phyloP scores from a whole-genome alignment of 225 moss, liverwort and hornwort genomes.

The Ulota crispa region DNA sequence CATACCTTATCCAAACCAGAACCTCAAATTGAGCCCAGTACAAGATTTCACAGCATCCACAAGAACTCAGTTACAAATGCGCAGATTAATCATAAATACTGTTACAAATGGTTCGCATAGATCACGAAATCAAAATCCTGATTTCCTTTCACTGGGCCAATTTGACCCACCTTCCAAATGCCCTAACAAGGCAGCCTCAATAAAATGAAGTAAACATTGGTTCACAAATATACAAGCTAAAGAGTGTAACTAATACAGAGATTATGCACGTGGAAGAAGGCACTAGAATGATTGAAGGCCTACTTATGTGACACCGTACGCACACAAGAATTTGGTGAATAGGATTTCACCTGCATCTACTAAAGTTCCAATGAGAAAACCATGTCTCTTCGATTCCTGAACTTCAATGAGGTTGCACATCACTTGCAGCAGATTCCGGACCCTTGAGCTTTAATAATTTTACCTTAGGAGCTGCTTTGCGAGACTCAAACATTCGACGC shows the following conservation, averaged over 20 bases:
- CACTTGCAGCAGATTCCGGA: conserved; percentile 1
- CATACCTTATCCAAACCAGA: too few relatives aligned
- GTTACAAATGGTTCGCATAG: conserved; percentile 31
- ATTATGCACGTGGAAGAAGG: conserved; percentile 15
- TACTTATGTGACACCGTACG: not conserved
- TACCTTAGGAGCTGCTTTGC: conserved; percentile 45
- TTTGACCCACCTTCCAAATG: conserved; percentile 37
- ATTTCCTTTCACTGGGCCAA: conserved; percentile 35
- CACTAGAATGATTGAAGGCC: not conserved
- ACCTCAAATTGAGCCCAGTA: too few relatives aligned
- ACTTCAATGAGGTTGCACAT: conserved; percentile 19
- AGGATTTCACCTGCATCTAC: conserved; percentile 16
- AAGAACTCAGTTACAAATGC: conserved; percentile 18
- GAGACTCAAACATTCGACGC: conserved; percentile 72
- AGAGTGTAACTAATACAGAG: not conserved
- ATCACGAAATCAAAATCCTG: conserved; percentile 22
- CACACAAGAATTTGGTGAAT: conserved; percentile 22
- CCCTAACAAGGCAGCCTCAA: conserved; percentile 27
- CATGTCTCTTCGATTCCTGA: not conserved
- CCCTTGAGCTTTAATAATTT: conserved; percentile 21
- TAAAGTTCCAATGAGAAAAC: not conserved
- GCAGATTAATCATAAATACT: conserved; percentile 10
- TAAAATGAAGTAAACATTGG: conserved; percentile 23
- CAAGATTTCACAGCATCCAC: conserved; percentile 5
- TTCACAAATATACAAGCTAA: conserved; percentile 52